Evolutionary conservation across 495 filamentous ascomycete species (phyloP).

Genomic region (Lasiosphaeris hirsuta): DNA sequence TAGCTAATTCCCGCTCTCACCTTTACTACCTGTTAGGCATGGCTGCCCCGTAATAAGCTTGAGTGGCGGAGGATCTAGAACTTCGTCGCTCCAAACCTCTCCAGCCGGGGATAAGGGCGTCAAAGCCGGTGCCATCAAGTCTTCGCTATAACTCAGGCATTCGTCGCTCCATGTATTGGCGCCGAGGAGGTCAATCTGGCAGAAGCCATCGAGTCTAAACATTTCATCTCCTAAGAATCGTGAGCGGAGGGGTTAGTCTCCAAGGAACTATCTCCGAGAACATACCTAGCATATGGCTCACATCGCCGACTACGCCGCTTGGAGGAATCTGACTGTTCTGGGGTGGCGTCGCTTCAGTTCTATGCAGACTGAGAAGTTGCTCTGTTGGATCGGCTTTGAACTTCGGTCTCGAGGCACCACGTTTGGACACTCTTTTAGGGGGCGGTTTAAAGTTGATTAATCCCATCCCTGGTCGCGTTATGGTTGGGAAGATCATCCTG

Average conservation of each 20-base stretch:
- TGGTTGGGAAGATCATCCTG: constrained; percentile 1
- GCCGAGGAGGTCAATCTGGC: constrained; percentile 3
- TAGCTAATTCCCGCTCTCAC: too few relatives aligned
- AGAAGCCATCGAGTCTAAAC: background rate
- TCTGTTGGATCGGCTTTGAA: constrained; percentile 4
- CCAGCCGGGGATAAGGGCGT: constrained; percentile 1
- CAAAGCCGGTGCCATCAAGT: constrained; percentile 1
- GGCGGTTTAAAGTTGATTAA: constrained; percentile 9
- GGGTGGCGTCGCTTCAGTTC: constrained; percentile 2
- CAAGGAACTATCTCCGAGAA: constrained; percentile 6
- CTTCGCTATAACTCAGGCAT: constrained; percentile 3
- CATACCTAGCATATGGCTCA: constrained; percentile 5
- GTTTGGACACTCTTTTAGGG: constrained; percentile 3
- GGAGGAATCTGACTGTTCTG: constrained; percentile 3
- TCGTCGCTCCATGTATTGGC: background rate
- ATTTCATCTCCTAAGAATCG: constrained; percentile 5
- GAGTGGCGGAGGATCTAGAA: background rate
- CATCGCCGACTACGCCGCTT: background rate
- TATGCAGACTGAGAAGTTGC: constrained; percentile 6
- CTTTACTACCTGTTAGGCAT: too few relatives aligned
- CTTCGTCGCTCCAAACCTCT: constrained; percentile 1
- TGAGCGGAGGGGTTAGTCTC: constrained; percentile 5
- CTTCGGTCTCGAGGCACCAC: constrained; percentile 1
- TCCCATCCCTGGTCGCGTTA: background rate
- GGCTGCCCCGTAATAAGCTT: too few relatives aligned